Conservation (phyloP, 192 early-diverging fungal species). For the Dissophora globulifera region DNA sequence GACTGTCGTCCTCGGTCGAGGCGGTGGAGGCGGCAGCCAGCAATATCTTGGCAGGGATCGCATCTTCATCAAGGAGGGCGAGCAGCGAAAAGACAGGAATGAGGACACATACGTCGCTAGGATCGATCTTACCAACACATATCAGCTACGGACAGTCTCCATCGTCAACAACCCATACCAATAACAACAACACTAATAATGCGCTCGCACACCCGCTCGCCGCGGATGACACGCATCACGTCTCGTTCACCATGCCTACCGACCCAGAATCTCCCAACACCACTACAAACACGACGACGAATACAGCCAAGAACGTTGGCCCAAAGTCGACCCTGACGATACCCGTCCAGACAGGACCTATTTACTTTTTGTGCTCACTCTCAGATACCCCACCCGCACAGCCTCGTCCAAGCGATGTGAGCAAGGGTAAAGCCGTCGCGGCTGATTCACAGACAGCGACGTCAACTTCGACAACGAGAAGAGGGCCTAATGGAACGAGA, state of each 20-base stretch:
- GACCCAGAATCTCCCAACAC: conserved; percentile 15
- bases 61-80: conserved; percentile 22
- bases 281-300: neutral
- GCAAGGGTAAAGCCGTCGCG: conserved; percentile 40
- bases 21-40: conserved; percentile 42
- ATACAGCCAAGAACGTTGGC: neutral
- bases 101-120: conserved; percentile 21
- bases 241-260: conserved; percentile 12
- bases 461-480: neutral
- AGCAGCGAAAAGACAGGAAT: conserved; percentile 6
- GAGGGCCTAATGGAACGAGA: neutral
- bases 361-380: conserved; percentile 64
- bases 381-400: conserved; percentile 56
- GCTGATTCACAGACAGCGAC: neutral
- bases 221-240: conserved; percentile 10
- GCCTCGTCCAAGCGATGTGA: conserved; percentile 16
- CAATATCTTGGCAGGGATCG: conserved; percentile 33
- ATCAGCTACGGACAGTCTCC: conserved; percentile 1
- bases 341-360: conserved; percentile 57
- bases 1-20: conserved; percentile 24
- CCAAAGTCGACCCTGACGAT: conserved; percentile 23
- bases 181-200: neutral
- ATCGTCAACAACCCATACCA: neutral
- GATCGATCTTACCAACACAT: conserved; percentile 38
- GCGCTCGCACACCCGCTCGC: neutral